Conservation (phyloP, 768 basidiomycete genomes). For the Termitomyces bulborhizus region DNA sequence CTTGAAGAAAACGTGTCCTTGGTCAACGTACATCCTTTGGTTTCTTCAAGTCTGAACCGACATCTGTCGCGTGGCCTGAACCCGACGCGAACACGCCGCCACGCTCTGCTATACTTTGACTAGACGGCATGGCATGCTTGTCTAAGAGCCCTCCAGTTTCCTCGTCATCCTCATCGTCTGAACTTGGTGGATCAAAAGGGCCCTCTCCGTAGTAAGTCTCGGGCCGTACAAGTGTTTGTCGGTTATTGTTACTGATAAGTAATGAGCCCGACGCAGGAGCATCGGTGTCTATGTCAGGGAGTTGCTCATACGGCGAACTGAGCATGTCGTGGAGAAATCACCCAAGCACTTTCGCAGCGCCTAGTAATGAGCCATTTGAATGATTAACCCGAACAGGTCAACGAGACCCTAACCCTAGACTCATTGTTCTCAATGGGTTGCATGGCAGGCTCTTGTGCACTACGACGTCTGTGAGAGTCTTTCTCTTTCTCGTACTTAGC, state of each 20-base stretch:
- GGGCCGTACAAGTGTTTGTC: slow-evolving; percentile 14
- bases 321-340: slow-evolving; percentile 4
- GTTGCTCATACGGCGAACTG: slow-evolving; percentile 12
- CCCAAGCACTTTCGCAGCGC: neutral
- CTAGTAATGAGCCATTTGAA: neutral
- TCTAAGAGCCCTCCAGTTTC: slow-evolving; percentile 34
- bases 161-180: slow-evolving; percentile 59
- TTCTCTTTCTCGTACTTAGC: neutral
- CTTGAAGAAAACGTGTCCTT: neutral
- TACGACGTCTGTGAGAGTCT: neutral
- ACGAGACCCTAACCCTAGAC: slow-evolving; percentile 14
- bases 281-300: slow-evolving; percentile 4
- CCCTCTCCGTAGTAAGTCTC: slow-evolving; percentile 68
- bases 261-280: slow-evolving; percentile 2
- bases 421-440: slow-evolving; percentile 11
- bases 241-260: slow-evolving; percentile 7
- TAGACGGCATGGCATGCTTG: slow-evolving; percentile 28
- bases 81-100: slow-evolving; percentile 9
- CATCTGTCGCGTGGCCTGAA: slow-evolving; percentile 6
- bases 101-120: slow-evolving; percentile 20
- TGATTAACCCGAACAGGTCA: neutral
- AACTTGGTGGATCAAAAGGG: slow-evolving; percentile 71
- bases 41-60: slow-evolving; percentile 8
- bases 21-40: slow-evolving; percentile 2
- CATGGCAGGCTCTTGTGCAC: slow-evolving; percentile 7